A percentile compares a stretch with the other conserved stretches of the same genome.
phyloP scores from a whole-genome alignment of 768 basidiomycete genomes.

The Kockovaella imperatae region DNA sequence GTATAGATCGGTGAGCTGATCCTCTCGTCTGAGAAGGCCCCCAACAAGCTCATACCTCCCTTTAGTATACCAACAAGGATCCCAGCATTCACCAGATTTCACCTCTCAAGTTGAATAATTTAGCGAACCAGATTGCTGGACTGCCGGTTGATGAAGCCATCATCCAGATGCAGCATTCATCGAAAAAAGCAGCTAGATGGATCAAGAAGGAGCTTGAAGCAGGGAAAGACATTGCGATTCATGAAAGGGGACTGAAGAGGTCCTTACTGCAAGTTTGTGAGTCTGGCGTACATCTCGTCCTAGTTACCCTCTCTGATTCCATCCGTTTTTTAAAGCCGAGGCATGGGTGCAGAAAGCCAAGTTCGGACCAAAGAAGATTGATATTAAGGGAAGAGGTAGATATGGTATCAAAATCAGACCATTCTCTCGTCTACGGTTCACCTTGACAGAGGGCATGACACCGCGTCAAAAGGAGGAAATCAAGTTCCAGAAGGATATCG shows the following conservation, averaged over 20 bases:
- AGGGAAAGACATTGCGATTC: slow-evolving; percentile 77
- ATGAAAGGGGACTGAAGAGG: slow-evolving; percentile 61
- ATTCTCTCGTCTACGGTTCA: slow-evolving; percentile 63
- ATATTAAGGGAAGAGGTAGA: slow-evolving; percentile 76
- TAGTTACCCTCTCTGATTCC: neutral
- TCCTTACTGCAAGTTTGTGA: slow-evolving; percentile 71
- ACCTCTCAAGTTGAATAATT: slow-evolving; percentile 74
- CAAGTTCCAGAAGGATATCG: slow-evolving; percentile 61
- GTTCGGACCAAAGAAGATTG: slow-evolving; percentile 57
- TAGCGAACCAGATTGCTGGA: slow-evolving; percentile 75
- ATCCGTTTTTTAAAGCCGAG: slow-evolving; percentile 55
- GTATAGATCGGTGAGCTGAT: too few species aligned
- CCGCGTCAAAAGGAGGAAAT: slow-evolving; percentile 57
- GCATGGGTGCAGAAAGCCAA: slow-evolving; percentile 87
- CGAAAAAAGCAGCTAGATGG: slow-evolving; percentile 74
- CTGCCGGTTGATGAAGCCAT: slow-evolving; percentile 92
- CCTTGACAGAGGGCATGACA: slow-evolving; percentile 75
- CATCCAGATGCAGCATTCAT: slow-evolving; percentile 91
- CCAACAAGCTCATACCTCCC: too few species aligned
- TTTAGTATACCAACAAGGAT: too few species aligned
- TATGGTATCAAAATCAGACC: slow-evolving; percentile 69
- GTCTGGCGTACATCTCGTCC: slow-evolving; percentile 40
- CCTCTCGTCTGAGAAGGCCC: too few species aligned
- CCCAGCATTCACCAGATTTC: slow-evolving; percentile 87
- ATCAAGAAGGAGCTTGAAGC: slow-evolving; percentile 78